Base-by-base conservation (phyloP, 345 rosid genomes). In the Eucalyptus regnans region DNA sequence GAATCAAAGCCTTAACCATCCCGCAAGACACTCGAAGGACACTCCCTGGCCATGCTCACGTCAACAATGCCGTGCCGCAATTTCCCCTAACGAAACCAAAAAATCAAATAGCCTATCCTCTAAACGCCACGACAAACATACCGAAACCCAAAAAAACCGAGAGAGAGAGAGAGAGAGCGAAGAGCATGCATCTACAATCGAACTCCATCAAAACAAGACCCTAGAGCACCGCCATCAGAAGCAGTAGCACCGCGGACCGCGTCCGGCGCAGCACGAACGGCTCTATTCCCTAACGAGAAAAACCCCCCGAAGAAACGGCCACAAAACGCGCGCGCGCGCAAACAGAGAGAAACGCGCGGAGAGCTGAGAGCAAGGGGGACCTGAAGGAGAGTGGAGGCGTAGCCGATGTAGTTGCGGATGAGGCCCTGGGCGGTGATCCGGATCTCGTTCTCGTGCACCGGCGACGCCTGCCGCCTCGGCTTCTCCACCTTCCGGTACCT, bases 361-460 rank as follows among this genome's bases (percentile, higher is more conserved):
- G 76, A 49, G 41, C 41, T 1, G 58, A 52, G 50, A 49, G 50
- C 41, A 56, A 22, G 12, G 7, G 37, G 84, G 37, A 97, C 99
- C 95, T 95, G 98, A 86, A 97, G 96, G 89, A 97, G 97, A 79
- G 95, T 92, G 81, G 94, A 92, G 81, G 97, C 99, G 86, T 97
- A 97, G 92, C 89, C 95, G 95, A 96, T 94, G 92, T 96, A 97
- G 94, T 96, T 97, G 5, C 97, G 91, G 90, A 96, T 93, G 71
- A 94, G 95, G 7, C 99, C 99, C 41, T 92, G 93, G 27, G 97
- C 91, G 81, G 99, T 97, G 95, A 96, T 96, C 87, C 99, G 97
- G 92, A 97, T 96, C 96, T 97, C 99, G 90, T 96, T 97, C 88
- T 96, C 97, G 91, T 91, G 96, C 22, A 96, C 95, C 80, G 97